phyloP scores from a whole-genome alignment of 23 red algal genomes.

The Agarophyton chilense region DNA sequence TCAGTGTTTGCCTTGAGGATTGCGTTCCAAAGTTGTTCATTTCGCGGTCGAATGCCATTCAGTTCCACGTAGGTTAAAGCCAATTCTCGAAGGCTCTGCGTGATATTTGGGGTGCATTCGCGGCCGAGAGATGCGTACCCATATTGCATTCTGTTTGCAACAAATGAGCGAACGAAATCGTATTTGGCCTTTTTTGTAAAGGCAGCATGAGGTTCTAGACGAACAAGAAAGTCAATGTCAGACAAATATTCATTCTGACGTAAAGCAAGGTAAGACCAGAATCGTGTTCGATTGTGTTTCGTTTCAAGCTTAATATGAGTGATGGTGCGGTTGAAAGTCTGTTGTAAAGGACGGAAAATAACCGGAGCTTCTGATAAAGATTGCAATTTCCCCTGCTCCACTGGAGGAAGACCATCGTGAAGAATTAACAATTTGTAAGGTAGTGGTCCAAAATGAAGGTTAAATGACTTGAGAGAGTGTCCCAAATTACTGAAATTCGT shows the following conservation, averaged over 20 bases:
- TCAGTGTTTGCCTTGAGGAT: not conserved
- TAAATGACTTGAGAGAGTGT: slow-evolving; percentile 12
- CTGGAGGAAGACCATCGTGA: slow-evolving; percentile 59
- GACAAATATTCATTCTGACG: slow-evolving; percentile 20
- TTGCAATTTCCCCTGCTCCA: slow-evolving; percentile 55
- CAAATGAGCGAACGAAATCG: slow-evolving; percentile 62
- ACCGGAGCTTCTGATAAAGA: slow-evolving; percentile 45
- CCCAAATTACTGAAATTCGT: slow-evolving; percentile 33
- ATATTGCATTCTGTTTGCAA: slow-evolving; percentile 42
- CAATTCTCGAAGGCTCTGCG: slow-evolving; percentile 29
- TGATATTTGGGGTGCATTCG: slow-evolving; percentile 46
- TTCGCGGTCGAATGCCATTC: slow-evolving; percentile 65
- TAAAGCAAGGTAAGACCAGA: slow-evolving; percentile 57
- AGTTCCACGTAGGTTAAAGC: slow-evolving; percentile 46
- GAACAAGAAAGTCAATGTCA: slow-evolving; percentile 59
- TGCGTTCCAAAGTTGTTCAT: slow-evolving; percentile 39
- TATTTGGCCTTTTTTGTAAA: slow-evolving; percentile 21
- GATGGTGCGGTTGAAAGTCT: slow-evolving; percentile 18
- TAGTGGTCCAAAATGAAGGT: not conserved
- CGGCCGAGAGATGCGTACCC: slow-evolving; percentile 26
- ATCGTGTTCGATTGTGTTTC: not conserved
- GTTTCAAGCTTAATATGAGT: slow-evolving; percentile 1
- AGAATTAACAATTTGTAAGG: slow-evolving; percentile 42
- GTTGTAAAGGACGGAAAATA: slow-evolving; percentile 35
- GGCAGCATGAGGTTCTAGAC: slow-evolving; percentile 12